These are phyloP conservation scores for Cladosporium austrohemisphaericum DNA, from an alignment of 2,329 filamentous ascomycete species.

Conservation along the genomic window DNA sequence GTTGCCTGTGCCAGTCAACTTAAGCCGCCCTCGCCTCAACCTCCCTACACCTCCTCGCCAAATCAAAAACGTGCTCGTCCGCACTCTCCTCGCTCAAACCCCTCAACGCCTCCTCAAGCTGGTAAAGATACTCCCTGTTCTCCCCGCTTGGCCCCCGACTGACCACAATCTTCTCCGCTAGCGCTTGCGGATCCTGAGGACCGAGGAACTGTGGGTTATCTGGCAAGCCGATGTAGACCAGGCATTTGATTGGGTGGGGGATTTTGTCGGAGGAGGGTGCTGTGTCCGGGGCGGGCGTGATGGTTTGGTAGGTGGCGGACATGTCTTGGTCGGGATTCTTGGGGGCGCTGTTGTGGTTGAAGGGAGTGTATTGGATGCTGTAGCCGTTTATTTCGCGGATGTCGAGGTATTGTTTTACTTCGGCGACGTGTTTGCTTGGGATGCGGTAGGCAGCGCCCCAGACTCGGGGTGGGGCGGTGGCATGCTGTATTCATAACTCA, in stretches of 20 bases:
- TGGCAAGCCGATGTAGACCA: constrained; percentile 93
- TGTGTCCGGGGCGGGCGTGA: constrained; percentile 16
- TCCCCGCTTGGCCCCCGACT: constrained; percentile 80
- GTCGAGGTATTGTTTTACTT: constrained; percentile 87
- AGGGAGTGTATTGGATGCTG: constrained; percentile 84
- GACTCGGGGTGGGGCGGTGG: constrained; percentile 61
- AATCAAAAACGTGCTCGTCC: constrained; percentile 79
- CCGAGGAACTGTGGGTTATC: constrained; percentile 90
- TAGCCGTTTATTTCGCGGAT: constrained; percentile 98
- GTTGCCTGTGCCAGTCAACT: too few species aligned
- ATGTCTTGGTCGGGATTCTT: constrained; percentile 48
- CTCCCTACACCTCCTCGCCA: constrained; percentile 67
- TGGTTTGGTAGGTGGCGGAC: constrained; percentile 31
- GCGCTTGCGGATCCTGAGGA: constrained; percentile 69
- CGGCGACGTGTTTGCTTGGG: constrained; percentile 72
- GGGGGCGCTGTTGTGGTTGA: constrained; percentile 38
- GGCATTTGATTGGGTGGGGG: constrained; percentile 47
- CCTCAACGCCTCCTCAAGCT: constrained; percentile 70
- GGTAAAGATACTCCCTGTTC: constrained; percentile 85
- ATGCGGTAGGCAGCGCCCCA: constrained; percentile 82
- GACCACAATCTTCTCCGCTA: constrained; percentile 76
- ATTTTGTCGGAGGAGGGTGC: constrained; percentile 10
- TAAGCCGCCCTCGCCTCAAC: constrained; percentile 47
- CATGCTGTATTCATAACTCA: constrained; percentile 47
- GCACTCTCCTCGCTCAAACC: constrained; percentile 69